Evolutionary conservation across 257 asterid genomes (phyloP).

Genomic region (Solanum stenotomum): DNA sequence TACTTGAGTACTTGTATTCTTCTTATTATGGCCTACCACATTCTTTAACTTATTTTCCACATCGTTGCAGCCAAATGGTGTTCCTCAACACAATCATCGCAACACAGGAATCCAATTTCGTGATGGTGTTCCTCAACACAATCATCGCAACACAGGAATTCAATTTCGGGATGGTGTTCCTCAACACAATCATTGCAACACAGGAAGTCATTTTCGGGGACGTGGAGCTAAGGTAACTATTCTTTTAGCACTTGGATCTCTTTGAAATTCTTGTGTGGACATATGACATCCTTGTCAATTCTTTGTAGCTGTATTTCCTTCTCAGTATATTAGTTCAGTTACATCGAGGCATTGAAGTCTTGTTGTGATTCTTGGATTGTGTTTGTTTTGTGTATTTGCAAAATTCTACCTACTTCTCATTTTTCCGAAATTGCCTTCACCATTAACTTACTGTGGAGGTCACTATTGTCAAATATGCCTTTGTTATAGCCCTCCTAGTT

Average conservation of each 20-base stretch:
- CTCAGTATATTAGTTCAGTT: not conserved
- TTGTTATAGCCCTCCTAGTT: not conserved
- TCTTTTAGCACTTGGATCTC: not conserved
- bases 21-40: not conserved
- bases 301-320: not conserved
- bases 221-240: not conserved
- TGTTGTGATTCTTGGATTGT: not conserved
- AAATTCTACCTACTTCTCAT: not conserved
- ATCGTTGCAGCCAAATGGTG: not conserved
- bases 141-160: not conserved
- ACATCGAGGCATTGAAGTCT: not conserved
- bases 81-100: not conserved
- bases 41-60: not conserved
- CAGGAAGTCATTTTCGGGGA: not conserved
- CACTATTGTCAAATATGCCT: not conserved
- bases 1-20: not conserved
- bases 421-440: not conserved
- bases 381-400: not conserved
- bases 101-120: not conserved
- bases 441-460: not conserved
- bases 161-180: not conserved
- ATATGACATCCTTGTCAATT: not conserved
- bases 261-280: not conserved
- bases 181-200: not conserved
- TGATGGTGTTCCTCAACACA: not conserved